Evolutionary conservation across 208 protist species (phyloP).

Genomic region (Angomonas desouzai): DNA sequence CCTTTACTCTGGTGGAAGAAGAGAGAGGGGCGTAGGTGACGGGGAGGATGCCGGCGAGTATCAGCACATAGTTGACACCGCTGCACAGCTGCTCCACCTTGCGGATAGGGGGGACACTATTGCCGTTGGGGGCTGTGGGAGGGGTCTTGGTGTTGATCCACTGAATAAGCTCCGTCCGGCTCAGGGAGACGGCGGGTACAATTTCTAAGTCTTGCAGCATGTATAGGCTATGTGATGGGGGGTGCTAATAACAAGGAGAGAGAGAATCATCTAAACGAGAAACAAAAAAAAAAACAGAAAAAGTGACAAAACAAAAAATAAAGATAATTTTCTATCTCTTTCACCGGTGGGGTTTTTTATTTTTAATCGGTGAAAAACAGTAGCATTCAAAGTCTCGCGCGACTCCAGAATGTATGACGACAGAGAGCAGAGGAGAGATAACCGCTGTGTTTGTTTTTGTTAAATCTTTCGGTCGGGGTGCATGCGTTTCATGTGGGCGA

Average conservation of each 20-base stretch:
- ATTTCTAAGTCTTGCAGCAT: slow-evolving; percentile 47
- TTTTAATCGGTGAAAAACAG: no score
- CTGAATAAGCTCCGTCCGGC: slow-evolving; percentile 62
- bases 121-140: slow-evolving; percentile 24
- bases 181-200: slow-evolving; percentile 38
- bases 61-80: slow-evolving; percentile 90
- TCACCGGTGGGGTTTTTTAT: background rate
- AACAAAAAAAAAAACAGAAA: background rate
- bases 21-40: slow-evolving; percentile 70
- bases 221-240: no score
- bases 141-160: slow-evolving; percentile 72
- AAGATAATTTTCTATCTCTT: background rate
- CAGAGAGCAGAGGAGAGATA: no score
- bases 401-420: no score
- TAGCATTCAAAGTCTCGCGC: no score
- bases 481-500: slow-evolving; percentile 31
- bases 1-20: slow-evolving; percentile 89
- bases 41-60: slow-evolving; percentile 91
- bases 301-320: background rate
- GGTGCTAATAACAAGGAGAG: background rate
- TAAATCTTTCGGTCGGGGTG: no score
- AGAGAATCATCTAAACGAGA: slow-evolving; percentile 1
- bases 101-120: slow-evolving; percentile 28
- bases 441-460: no score
- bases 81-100: slow-evolving; percentile 84